Base-by-base conservation (phyloP, 768 basidiomycete species). In the Termitomyces sp. region DNA sequence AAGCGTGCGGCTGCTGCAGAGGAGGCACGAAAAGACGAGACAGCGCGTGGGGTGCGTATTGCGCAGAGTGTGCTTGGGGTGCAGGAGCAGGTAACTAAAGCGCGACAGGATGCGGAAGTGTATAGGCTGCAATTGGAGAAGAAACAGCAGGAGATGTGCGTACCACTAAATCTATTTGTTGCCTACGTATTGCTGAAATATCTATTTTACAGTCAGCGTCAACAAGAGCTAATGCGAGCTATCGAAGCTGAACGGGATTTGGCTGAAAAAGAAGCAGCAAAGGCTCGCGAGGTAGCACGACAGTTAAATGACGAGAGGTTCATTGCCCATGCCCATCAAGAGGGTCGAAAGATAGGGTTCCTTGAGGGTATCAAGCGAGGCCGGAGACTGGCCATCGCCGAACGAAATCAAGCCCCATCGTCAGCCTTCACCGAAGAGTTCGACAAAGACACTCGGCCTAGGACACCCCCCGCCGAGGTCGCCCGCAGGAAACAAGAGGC, bases 351-450 rank as follows among this genome's bases (percentile, higher is more conserved):
- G 55, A 64, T 74, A 59, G 79, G 79, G 1, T 78, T 70, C 61
- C 76, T 80, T 52, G 75, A 78, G 62, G 88, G 87, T 0, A 71
- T 83, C 16, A 73, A 75, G 40, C 84, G 85, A 53, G 87, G 87
- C 5, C 66, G 73, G 45, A 59, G 67, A 40, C 49, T 65, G 3
- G 60, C 57, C 46, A 57, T 67, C 11, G 45, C 57, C 2, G 48
- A 55, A 18, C 63, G 45, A 15, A 35, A 52, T n/a, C 57, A 56
- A 50, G 59, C 63, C 1, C 66, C 68, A 7, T 35, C 61, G 13
- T 57, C 57, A 15, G 65, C 63, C 2, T 66, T 64, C 38, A 60
- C 65, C 36, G 63, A 64, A 45, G 66, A 66, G 42, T 57, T 60
- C 13, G 45, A 58, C 12, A 52, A 32, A 55, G 24, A 28, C 11